Percentiles rank a stretch among this genome's conserved stretches.
Evolutionary conservation across 164 flowering plant species (phyloP).

Genomic region (Vitis rupestris): DNA sequence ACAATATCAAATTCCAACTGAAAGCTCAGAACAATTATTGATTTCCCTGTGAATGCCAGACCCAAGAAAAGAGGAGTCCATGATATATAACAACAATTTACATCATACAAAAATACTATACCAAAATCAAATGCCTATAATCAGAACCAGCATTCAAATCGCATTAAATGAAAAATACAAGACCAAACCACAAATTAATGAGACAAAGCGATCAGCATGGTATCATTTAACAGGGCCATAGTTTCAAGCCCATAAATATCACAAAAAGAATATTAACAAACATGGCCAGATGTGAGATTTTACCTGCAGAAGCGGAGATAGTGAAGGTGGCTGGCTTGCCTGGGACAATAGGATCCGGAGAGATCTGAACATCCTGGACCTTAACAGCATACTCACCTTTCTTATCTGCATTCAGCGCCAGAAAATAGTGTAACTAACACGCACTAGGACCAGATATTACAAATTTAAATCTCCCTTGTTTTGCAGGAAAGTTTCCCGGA

Average conservation of each 20-base stretch:
- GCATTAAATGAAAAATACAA: too few species aligned
- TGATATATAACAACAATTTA: too few species aligned
- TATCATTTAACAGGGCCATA: too few species aligned
- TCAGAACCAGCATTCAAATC: too few species aligned
- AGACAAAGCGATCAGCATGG: too few species aligned
- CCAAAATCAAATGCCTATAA: too few species aligned
- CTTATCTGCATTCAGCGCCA: slow-evolving; percentile 17
- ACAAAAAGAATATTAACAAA: neutral
- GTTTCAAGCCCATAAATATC: neutral
- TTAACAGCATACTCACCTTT: slow-evolving; percentile 26
- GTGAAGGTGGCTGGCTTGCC: slow-evolving; percentile 30
- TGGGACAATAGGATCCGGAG: slow-evolving; percentile 24
- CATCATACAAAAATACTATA: too few species aligned
- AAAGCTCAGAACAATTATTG: too few species aligned
- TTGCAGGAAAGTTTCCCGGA: neutral
- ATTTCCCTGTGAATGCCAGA: too few species aligned
- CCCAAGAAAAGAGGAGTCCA: too few species aligned
- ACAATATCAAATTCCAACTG: too few species aligned
- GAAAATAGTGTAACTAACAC: neutral
- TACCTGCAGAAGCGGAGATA: slow-evolving; percentile 31
- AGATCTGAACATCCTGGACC: slow-evolving; percentile 26
- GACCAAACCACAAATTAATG: too few species aligned
- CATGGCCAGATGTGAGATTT: neutral
- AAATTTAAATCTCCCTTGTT: neutral
- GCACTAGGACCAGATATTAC: neutral